A percentile compares a stretch with the other conserved stretches of the same genome.
Evolutionary conservation across 1,139 yeast genomes (phyloP).

Genomic region (Petasospora fabianii): DNA sequence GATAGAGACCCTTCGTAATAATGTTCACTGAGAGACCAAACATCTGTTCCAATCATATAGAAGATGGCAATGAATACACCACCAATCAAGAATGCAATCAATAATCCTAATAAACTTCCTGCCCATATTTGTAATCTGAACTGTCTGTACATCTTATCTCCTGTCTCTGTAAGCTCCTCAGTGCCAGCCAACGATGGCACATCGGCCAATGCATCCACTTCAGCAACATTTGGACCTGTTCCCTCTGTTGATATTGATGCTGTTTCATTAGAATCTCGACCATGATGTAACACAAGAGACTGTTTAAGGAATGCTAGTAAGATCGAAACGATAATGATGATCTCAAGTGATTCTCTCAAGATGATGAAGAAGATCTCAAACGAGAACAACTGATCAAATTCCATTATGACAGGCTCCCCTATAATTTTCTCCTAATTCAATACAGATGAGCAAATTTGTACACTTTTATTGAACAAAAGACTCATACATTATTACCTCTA

Average conservation of each 20-base stretch:
- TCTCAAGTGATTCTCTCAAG: slow-evolving; percentile 87
- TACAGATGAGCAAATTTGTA: too few relatives aligned
- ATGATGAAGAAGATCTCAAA: slow-evolving; percentile 72
- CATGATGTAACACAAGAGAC: slow-evolving; percentile 33
- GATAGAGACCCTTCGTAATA: slow-evolving; percentile 91
- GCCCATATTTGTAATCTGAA: slow-evolving; percentile 73
- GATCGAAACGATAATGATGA: slow-evolving; percentile 84
- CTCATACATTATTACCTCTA: too few relatives aligned
- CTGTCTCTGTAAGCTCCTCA: slow-evolving; percentile 31
- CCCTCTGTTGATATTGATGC: neutral
- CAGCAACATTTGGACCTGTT: slow-evolving; percentile 1
- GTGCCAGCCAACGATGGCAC: slow-evolving; percentile 1
- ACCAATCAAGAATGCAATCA: slow-evolving; percentile 75
- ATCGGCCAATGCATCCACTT: slow-evolving; percentile 4
- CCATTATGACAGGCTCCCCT: slow-evolving; percentile 3
- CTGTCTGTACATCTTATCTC: slow-evolving; percentile 53
- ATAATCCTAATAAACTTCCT: slow-evolving; percentile 69
- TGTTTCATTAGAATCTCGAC: slow-evolving; percentile 14
- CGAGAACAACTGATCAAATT: slow-evolving; percentile 35
- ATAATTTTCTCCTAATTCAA: too few relatives aligned
- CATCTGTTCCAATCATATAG: slow-evolving; percentile 72
- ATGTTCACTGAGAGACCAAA: slow-evolving; percentile 86
- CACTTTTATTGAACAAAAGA: too few relatives aligned
- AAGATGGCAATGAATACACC: slow-evolving; percentile 83
- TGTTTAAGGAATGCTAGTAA: slow-evolving; percentile 86